phyloP scores from a whole-genome alignment of 1,284 basidiomycete genomes.

The Neonothopanus nambi region DNA sequence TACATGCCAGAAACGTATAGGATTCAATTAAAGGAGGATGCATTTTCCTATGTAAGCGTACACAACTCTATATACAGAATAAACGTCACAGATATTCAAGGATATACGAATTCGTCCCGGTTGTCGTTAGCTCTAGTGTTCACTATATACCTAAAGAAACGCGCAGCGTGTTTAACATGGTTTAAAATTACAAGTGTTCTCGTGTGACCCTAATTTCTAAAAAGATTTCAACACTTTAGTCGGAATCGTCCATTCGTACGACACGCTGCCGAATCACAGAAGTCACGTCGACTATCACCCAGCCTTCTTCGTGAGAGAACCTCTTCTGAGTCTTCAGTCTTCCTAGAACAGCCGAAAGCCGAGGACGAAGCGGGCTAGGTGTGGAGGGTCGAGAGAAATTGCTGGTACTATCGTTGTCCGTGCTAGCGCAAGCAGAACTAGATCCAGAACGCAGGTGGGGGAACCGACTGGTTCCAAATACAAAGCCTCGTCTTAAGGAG shows the following conservation, averaged over 20 bases:
- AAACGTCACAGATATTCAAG: too few relatives aligned
- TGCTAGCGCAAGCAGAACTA: neutral
- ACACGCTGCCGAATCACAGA: constrained; percentile 9
- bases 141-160: too few relatives aligned
- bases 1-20: too few relatives aligned
- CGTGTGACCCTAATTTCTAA: too few relatives aligned
- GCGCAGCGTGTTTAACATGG: too few relatives aligned
- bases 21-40: too few relatives aligned
- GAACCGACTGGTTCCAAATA: constrained; percentile 3
- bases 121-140: too few relatives aligned
- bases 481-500: constrained; percentile 9
- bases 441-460: neutral
- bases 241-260: neutral
- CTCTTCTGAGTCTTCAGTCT: constrained; percentile 14
- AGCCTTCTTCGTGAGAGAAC: constrained; percentile 1
- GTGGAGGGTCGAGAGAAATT: constrained; percentile 5
- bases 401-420: neutral
- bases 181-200: too few relatives aligned
- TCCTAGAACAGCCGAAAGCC: constrained; percentile 3
- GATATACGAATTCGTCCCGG: too few relatives aligned
- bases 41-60: too few relatives aligned
- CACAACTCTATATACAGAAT: too few relatives aligned
- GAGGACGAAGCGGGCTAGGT: constrained; percentile 1
- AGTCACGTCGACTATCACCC: constrained; percentile 12
- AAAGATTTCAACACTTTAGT: too few relatives aligned